Evolutionary conservation across 1,139 yeast genomes (phyloP), one percentile per base, ranked within the genome.

Genomic region (Candida albicans): DNA sequence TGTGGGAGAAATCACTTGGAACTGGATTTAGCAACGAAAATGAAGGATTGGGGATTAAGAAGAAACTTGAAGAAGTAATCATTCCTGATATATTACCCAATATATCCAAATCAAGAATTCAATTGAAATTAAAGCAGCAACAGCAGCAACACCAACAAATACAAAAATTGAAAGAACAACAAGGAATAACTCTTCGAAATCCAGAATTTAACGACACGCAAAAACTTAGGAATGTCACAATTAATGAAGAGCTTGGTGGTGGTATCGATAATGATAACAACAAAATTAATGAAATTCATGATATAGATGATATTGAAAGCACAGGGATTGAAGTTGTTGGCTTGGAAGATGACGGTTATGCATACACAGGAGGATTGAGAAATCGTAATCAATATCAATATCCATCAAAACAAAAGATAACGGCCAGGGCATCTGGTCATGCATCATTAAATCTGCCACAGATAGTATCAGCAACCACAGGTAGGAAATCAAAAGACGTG

Each of bases 1-100:
- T 13, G 15, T 11, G 11, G 18, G 10, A n/a, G n/a, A 29, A 36
- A 18, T 6, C 12, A 13, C 57, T 61, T 2, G 52, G 52, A 42
- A 67, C 68, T 5, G 70, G 70, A 2, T 65, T 65, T n/a, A 70
- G 65, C 44, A 58, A 66, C 27, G 58, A 66, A 7, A 71, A 66
- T 49, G 58, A 67, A 30, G 72, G 29, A 27, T 9, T 27, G 8
- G n/a, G n/a, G 29, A n/a, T 10, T 10, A 27, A 27, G 29, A 27
- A 27, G 8, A 27, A 27, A 27, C n/a, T 27, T 22, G 18, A 30
- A 13, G 40, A 33, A n/a, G 12, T 72, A 2, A 70, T 67, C 43
- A 68, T 67, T 2, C 73, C 73, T 4, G 66, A 66, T 39, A 70
- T 69, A 9, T 50, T 62, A 27, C 42, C 41, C 10, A 39, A 33